Conservation (phyloP, 306 rosid genomes). For the Gillenia trifoliata region DNA sequence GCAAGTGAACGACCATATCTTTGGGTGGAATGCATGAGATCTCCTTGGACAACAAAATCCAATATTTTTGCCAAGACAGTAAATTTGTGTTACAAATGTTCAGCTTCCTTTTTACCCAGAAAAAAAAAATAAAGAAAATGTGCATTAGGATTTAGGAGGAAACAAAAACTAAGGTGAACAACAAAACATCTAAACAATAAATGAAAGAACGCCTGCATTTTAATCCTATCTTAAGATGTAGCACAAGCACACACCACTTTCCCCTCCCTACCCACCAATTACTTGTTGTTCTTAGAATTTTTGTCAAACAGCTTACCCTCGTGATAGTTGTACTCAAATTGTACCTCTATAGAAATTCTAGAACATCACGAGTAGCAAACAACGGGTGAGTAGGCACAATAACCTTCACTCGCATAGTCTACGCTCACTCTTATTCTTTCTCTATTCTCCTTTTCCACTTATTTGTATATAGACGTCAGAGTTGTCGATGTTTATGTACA, state of each 20-base stretch:
- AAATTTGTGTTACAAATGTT: background rate
- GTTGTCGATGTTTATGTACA: too few relatives aligned
- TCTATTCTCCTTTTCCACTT: too few relatives aligned
- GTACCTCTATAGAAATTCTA: background rate
- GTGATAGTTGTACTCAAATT: background rate
- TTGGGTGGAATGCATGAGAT: constrained; percentile 30
- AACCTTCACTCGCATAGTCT: too few relatives aligned
- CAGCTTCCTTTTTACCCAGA: background rate
- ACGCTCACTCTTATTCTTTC: too few relatives aligned
- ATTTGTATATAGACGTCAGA: too few relatives aligned
- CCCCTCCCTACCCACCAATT: background rate
- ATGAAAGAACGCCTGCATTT: background rate
- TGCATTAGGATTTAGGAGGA: background rate
- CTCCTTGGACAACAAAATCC: constrained; percentile 31
- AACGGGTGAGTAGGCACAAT: background rate
- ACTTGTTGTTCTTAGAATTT: background rate
- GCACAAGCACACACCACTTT: background rate
- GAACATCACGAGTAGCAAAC: background rate
- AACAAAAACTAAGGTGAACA: background rate
- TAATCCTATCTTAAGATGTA: background rate
- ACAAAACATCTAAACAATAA: background rate
- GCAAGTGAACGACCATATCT: constrained; percentile 33
- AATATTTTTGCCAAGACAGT: background rate
- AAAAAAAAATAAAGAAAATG: too few relatives aligned
- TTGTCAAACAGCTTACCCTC: background rate